Evolutionary conservation across 306 rosid species (phyloP), one percentile per base, ranked within the genome.

Genomic region (Sicyos baderoa): DNA sequence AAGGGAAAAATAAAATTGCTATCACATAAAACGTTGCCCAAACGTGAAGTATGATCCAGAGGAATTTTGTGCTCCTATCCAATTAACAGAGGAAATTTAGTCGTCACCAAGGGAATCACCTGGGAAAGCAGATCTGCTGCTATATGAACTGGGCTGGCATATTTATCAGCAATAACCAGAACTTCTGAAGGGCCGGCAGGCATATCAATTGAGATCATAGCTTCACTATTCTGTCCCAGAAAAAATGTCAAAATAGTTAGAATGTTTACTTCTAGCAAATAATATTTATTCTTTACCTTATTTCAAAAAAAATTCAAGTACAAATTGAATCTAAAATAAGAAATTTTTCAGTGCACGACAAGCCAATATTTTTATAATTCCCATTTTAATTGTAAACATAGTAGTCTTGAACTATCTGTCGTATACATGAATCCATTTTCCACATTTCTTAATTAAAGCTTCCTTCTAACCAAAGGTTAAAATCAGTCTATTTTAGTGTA

Each of bases 181-280:
- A 93, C 99, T 88, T 93, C 99, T 9, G 99, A 93, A 65, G 99
- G 99, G 57, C 99, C 99, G 0, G 99, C 99, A 3, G 99, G 97
- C 99, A 89, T 90, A 80, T 93, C 99, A 81, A 93, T 93, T 50
- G 99, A 88, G 72, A 93, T 86, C 99, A 93, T 90, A 62, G 99
- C 97, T 81, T 93, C 99, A 64, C 99, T 93, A 71, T 93, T 93
- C 99, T 93, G 84, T 71, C 59, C 42, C 75, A 32, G 21, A 11
- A 52, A 52, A 70, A 23, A 52, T 9, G 15, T 9, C 29, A 9
- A 70, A 5, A 70, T 42, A 17, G 44, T 52, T 10, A 69, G n/a
- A 50, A 70, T 49, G 47, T 4, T 16, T 15, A 17, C 8, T 23
- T 64, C 53, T 7, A 49, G 11, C 6, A 51, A 69, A 69, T 12